A percentile compares a stretch with the other conserved stretches of the same genome.
These are phyloP conservation scores for Chloris gayana DNA, from an alignment of 176 grass and related monocot species.

Conservation along the genomic window DNA sequence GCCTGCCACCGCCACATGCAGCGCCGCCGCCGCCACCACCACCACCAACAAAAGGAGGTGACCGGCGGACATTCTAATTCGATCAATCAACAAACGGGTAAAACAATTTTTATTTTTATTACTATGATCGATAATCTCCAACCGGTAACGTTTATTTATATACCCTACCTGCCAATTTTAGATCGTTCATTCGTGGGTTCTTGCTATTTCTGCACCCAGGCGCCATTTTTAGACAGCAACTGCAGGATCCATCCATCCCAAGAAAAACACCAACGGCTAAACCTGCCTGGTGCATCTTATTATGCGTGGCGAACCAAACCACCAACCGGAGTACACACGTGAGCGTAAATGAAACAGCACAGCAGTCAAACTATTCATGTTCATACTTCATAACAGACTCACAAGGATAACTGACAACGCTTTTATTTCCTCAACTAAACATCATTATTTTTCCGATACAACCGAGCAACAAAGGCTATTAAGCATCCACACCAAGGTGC, in stretches of 20 bases:
- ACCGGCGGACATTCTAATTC: constrained; percentile 7
- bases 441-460: constrained; percentile 27
- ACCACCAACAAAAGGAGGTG: not conserved
- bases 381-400: constrained; percentile 34
- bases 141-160: not conserved
- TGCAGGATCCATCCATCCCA: not conserved
- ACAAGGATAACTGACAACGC: constrained; percentile 4
- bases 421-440: constrained; percentile 38
- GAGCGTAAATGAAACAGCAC: not conserved
- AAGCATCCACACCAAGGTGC: constrained; percentile 24
- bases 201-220: not conserved
- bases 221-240: constrained; percentile 25
- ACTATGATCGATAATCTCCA: not conserved
- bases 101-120: constrained; percentile 2
- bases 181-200: not conserved
- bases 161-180: constrained; percentile 37
- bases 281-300: not conserved
- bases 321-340: not conserved
- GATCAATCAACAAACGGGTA: not conserved
- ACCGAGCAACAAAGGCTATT: constrained; percentile 36
- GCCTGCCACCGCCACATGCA: not conserved
- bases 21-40: not conserved
- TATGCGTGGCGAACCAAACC: not conserved
- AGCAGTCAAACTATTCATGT: not conserved
- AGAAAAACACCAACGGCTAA: too few relatives aligned